Evolutionary conservation across 768 basidiomycete genomes (phyloP), one percentile per base, ranked within the genome.

Genomic region (Pulveroboletus sp.): DNA sequence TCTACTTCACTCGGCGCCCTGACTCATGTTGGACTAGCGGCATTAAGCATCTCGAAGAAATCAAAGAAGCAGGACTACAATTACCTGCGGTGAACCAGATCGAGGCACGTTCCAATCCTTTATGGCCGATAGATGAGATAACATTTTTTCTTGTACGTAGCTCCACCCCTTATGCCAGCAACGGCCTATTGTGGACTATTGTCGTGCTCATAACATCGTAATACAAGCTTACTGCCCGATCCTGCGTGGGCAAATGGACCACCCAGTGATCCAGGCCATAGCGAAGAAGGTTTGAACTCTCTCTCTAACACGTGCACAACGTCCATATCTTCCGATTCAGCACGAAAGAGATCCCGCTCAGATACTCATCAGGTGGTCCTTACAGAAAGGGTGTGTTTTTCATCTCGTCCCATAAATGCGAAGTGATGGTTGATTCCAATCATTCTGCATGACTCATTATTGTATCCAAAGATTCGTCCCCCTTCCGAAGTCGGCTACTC

Each of bases 141-240:
- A 57, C 45, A 16, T 47, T 7, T 27, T 45, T 29, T 16, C 30
- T 11, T 49, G 47, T 38, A 40, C 39, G 31, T 57, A 90, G 88
- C 71, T 91, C 17, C 89, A 91, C 55, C 89, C 89, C 0, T 76
- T 84, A 50, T 92, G 88, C 67, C 91, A 93, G 62, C 90, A 93
- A 59, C 77, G 74, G 35, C 75, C 81, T 7, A 89, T 93, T 48
- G 87, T 87, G 16, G 76, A 83, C 5, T 93, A 86, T 63, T 91
- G 89, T 68, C 64, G 67, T 19, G 64, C 73, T 35, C 70, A 85
- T 57, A 69, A 69, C 2, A 87, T 92, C 39, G 67, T 82, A 16
- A 68, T 88, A 10, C 73, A 89, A 62, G 89, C 88, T 0, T 90
- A 91, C 60, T 83, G 84, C 62, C 89, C 92, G 3, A 75, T 93